Evolutionary conservation across 495 filamentous ascomycete species (phyloP), one percentile per base, ranked within the genome.

Genomic region (Rhypophila decipiens): DNA sequence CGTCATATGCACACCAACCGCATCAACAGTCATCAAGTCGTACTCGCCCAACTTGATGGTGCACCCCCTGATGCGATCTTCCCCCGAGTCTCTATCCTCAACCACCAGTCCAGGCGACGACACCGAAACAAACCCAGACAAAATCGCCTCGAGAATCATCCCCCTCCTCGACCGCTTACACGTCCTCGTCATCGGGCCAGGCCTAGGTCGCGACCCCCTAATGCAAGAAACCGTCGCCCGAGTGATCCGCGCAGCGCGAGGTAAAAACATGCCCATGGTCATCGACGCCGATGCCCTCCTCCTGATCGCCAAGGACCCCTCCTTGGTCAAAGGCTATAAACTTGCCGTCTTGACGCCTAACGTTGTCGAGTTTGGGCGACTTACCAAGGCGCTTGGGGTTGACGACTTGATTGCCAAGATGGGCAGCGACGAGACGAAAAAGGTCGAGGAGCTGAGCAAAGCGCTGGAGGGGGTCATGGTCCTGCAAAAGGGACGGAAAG

Each of bases 41-140:
- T 98, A 97, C 73, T 97, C 94, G 29, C 93, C 93, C 9, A 96
- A 97, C 68, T 72, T 98, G 12, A 97, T 98, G 94, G 94, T 98
- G 12, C 94, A 97, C 63, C 94, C 93, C 2, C 76, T 95, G 41
- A 90, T 98, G 76, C 89, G 90, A 24, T 88, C 90, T 67, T 73
- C 78, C 5, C 64, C 70, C 22, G 53, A 66, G 31, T 70, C 77
- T 11, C 62, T 56, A 12, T 49, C 52, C 12, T 27, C 45, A 27
- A 48, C 56, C 57, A 50, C 46, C 52, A 64, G 49, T 57, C 78
- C 63, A 60, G 75, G 57, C 56, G 66, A 44, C 35, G 63, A 66
- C 11, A 63, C 62, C 24, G 73, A 79, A 56, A 72, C 74, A 12
- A 69, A 76, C 46, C 66, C 76, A 8, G 64, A 73, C 40, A 59